Percentiles rank a stretch among this genome's conserved stretches.
Conservation (phyloP, 2,329 filamentous ascomycete species). For the Colletotrichum aenigma region DNA sequence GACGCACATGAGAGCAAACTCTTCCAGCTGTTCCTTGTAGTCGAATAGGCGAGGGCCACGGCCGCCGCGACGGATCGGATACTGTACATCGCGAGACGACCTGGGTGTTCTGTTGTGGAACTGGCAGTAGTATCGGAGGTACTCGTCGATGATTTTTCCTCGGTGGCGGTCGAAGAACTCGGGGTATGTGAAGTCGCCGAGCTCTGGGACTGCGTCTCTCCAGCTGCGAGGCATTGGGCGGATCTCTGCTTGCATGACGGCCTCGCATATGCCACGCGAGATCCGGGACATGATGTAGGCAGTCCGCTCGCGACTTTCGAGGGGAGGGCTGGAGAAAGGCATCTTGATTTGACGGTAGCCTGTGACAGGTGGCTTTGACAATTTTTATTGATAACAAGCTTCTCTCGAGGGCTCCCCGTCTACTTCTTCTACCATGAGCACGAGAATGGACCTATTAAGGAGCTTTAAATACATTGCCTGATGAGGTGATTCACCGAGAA, state of each 20-base stretch:
- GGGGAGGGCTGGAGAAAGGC: not conserved
- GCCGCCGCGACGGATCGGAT: not conserved
- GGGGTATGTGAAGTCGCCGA: not conserved
- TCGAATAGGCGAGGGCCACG: not conserved
- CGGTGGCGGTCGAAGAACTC: not conserved
- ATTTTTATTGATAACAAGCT: not conserved
- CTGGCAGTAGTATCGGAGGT: not conserved
- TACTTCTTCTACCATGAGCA: rapidly evolving
- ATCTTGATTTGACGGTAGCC: not conserved
- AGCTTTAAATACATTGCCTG: not conserved
- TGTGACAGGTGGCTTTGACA: rapidly evolving
- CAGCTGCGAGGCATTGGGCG: not conserved
- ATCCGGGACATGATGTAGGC: not conserved
- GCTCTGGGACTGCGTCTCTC: not conserved
- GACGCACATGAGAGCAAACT: not conserved
- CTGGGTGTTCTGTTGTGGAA: not conserved
- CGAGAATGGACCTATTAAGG: not conserved
- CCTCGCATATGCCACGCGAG: not conserved
- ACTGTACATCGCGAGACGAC: not conserved
- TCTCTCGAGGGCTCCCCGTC: rapidly evolving
- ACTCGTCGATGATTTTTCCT: not conserved
- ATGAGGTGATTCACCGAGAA: not conserved
- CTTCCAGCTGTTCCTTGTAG: not conserved
- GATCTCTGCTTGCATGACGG: not conserved
- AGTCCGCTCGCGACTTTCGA: not conserved